Evolutionary conservation across 768 basidiomycete species (phyloP).

Genomic region (Termitomyces sp.): DNA sequence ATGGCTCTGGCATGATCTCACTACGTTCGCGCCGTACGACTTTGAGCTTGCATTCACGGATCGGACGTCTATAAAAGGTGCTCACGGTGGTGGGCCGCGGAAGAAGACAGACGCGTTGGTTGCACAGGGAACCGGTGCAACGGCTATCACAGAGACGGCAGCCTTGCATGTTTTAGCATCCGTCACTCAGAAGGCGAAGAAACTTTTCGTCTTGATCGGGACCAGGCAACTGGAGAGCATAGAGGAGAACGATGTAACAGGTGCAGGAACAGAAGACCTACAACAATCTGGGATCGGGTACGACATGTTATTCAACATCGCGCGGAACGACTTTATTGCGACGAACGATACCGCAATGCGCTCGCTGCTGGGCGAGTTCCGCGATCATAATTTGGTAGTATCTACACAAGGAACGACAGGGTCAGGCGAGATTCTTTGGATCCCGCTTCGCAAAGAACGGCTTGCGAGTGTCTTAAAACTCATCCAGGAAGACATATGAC

Average conservation of each 20-base stretch:
- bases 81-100: conserved; percentile 34
- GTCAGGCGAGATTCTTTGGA: too few relatives aligned
- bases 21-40: conserved; percentile 80
- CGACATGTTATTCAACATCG: conserved; percentile 64
- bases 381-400: conserved; percentile 85
- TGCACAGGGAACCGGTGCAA: conserved; percentile 27
- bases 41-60: conserved; percentile 67
- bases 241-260: conserved; percentile 29
- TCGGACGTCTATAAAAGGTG: conserved; percentile 55
- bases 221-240: conserved; percentile 61
- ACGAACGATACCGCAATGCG: conserved; percentile 82
- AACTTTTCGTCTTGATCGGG: conserved; percentile 71
- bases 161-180: conserved; percentile 79
- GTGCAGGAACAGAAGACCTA: conserved; percentile 27
- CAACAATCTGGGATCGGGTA: conserved; percentile 56
- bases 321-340: conserved; percentile 82
- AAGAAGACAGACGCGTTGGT: conserved; percentile 23
- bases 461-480: too few relatives aligned
- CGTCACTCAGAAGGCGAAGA: conserved; percentile 83
- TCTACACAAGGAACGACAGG: conserved; percentile 25
- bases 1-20: conserved; percentile 88
- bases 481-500: too few relatives aligned
- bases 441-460: too few relatives aligned
- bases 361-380: conserved; percentile 82
- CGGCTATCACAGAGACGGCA: conserved; percentile 62